Evolutionary conservation across 1,284 basidiomycete genomes (phyloP).

Genomic region (Malassezia brasiliensis): DNA sequence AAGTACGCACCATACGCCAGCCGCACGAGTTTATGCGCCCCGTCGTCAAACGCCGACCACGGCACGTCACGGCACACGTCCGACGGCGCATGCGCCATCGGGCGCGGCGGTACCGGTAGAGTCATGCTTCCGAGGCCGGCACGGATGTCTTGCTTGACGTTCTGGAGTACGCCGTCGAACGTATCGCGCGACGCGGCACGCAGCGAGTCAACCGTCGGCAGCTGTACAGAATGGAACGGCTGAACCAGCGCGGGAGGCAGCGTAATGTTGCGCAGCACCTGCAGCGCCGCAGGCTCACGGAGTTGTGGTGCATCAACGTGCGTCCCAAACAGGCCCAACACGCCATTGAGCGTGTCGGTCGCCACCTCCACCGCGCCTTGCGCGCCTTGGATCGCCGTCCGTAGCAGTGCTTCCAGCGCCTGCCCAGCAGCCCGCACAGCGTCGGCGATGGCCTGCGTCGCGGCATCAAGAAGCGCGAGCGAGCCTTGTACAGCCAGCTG

Average conservation of each 20-base stretch:
- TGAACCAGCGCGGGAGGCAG: conserved; percentile 8
- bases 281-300: conserved; percentile 8
- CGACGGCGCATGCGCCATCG: neutral
- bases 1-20: neutral
- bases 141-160: neutral
- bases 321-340: conserved; percentile 9
- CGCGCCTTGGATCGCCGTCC: neutral
- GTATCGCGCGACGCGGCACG: conserved; percentile 4
- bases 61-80: neutral
- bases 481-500: conserved; percentile 12
- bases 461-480: conserved; percentile 9
- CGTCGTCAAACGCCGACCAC: neutral
- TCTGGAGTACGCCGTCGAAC: neutral
- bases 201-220: conserved; percentile 10
- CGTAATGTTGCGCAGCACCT: conserved; percentile 9
- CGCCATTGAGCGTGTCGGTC: conserved; percentile 1
- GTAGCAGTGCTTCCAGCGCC: conserved; percentile 1
- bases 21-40: neutral
- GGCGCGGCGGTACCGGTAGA: neutral
- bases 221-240: conserved; percentile 1
- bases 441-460: conserved; percentile 2
- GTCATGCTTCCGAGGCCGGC: neutral
- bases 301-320: neutral
- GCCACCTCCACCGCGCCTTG: conserved; percentile 8
- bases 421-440: conserved; percentile 8